Evolutionary conservation across 768 basidiomycete genomes (phyloP).

Genomic region (Rhizopogon sp.): DNA sequence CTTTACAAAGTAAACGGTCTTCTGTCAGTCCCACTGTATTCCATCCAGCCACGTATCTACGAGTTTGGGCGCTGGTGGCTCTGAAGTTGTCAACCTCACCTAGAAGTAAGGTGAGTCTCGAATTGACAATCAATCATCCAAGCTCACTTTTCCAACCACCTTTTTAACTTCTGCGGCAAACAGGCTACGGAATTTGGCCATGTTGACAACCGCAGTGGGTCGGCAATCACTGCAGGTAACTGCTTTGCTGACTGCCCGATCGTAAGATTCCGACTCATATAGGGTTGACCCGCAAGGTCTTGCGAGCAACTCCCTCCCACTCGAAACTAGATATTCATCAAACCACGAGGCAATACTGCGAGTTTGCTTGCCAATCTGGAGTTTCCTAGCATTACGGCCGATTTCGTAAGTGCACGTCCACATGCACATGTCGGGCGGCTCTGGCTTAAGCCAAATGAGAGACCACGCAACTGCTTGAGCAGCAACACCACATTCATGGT

Average conservation of each 20-base stretch:
- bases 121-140: not conserved
- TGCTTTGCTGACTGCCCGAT: not conserved
- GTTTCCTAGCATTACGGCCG: not conserved
- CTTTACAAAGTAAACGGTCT: not conserved
- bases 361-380: no score
- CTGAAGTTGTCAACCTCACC: not conserved
- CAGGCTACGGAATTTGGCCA: no score
- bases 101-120: not conserved
- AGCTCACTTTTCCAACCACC: not conserved
- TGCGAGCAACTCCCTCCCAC: not conserved
- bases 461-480: slow-evolving; percentile 4
- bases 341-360: not conserved
- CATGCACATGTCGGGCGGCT: no score
- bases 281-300: not conserved
- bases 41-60: no score
- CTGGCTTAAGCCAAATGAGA: no score
- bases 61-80: no score
- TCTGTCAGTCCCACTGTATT: no score
- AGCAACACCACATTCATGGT: slow-evolving; percentile 29
- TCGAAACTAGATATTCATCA: not conserved
- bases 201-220: not conserved
- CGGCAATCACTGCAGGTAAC: not conserved
- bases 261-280: not conserved
- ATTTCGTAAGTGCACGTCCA: no score
- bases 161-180: not conserved